Percentiles rank a stretch among this genome's conserved stretches.
These are phyloP conservation scores for Lactarius sanguifluus DNA, from an alignment of 768 basidiomycete genomes.

Conservation along the genomic window DNA sequence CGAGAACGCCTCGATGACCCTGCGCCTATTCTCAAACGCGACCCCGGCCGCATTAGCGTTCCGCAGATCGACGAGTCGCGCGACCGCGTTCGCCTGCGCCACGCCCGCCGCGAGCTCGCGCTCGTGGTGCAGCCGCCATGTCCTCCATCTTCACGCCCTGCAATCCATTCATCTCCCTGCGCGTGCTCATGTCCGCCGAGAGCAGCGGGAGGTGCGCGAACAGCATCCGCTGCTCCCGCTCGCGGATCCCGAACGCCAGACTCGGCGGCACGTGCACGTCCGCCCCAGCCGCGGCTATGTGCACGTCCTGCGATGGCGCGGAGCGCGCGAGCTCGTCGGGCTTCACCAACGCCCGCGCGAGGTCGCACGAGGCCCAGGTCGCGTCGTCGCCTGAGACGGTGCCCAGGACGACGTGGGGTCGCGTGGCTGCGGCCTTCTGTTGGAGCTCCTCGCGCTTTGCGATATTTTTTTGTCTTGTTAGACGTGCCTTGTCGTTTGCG, in stretches of 20 bases:
- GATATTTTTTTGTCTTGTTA: slow-evolving; percentile 45
- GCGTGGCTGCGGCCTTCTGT: slow-evolving; percentile 40
- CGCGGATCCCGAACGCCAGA: slow-evolving; percentile 66
- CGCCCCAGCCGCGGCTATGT: slow-evolving; percentile 36
- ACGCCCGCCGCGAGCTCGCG: slow-evolving; percentile 40
- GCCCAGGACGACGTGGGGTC: slow-evolving; percentile 74
- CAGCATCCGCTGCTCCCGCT: slow-evolving; percentile 56
- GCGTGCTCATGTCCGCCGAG: slow-evolving; percentile 36
- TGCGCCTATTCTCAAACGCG: slow-evolving; percentile 78
- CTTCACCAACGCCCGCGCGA: slow-evolving; percentile 53
- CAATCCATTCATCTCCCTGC: slow-evolving; percentile 10
- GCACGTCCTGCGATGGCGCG: not conserved
- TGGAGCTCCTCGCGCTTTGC: slow-evolving; percentile 46
- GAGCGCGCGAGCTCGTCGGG: slow-evolving; percentile 24
- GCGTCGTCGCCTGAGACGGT: slow-evolving; percentile 59
- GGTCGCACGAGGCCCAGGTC: slow-evolving; percentile 67
- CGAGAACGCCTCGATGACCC: slow-evolving; percentile 81
- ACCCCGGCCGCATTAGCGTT: slow-evolving; percentile 90
- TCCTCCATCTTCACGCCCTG: not conserved
- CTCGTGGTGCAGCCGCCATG: slow-evolving; percentile 22
- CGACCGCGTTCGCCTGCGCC: slow-evolving; percentile 55
- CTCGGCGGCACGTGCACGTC: slow-evolving; percentile 50
- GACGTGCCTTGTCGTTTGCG: slow-evolving; percentile 41
- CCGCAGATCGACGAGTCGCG: slow-evolving; percentile 73
- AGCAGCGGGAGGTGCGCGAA: slow-evolving; percentile 66